Conservation (phyloP, 1,284 basidiomycete species). For the Cutaneotrichosporon daszewskae region DNA sequence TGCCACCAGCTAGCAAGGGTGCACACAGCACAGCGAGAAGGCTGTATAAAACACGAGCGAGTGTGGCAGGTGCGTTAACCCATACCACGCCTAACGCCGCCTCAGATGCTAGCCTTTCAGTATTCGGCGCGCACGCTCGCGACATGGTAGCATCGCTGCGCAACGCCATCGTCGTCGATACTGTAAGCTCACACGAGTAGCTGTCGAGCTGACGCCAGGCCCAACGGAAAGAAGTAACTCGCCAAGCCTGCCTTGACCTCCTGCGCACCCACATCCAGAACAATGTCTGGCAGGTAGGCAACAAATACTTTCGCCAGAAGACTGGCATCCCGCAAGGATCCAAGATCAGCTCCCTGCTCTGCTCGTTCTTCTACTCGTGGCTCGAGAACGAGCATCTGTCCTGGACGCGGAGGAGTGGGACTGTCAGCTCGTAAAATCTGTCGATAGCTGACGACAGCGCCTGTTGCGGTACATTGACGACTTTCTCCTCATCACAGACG, state of each 20-base stretch:
- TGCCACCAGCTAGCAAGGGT: slow-evolving; percentile 36
- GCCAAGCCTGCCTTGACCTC: slow-evolving; percentile 61
- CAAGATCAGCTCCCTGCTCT: slow-evolving; percentile 78
- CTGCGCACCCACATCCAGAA: slow-evolving; percentile 83
- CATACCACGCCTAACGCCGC: too few species aligned
- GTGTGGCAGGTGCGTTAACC: slow-evolving; percentile 14
- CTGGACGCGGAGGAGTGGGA: slow-evolving; percentile 58
- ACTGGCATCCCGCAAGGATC: slow-evolving; percentile 96
- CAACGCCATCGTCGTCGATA: slow-evolving; percentile 81
- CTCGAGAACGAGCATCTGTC: slow-evolving; percentile 64
- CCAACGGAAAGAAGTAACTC: slow-evolving; percentile 34
- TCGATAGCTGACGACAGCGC: slow-evolving; percentile 50
- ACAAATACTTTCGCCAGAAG: slow-evolving; percentile 56
- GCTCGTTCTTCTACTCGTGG: slow-evolving; percentile 89
- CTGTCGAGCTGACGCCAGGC: too few species aligned
- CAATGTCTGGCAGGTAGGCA: slow-evolving; percentile 63
- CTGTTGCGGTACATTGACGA: slow-evolving; percentile 87
- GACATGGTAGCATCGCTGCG: slow-evolving; percentile 63
- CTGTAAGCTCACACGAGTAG: too few species aligned
- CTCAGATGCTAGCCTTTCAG: too few species aligned
- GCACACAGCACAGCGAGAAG: slow-evolving; percentile 27
- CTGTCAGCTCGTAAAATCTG: slow-evolving; percentile 54
- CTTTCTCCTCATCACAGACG: slow-evolving; percentile 81
- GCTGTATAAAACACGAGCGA: slow-evolving; percentile 34
- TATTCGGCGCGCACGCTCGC: slow-evolving; percentile 40